phyloP scores from a whole-genome alignment of 2,329 filamentous ascomycete species.

The Ophiocordyceps robertsii region DNA sequence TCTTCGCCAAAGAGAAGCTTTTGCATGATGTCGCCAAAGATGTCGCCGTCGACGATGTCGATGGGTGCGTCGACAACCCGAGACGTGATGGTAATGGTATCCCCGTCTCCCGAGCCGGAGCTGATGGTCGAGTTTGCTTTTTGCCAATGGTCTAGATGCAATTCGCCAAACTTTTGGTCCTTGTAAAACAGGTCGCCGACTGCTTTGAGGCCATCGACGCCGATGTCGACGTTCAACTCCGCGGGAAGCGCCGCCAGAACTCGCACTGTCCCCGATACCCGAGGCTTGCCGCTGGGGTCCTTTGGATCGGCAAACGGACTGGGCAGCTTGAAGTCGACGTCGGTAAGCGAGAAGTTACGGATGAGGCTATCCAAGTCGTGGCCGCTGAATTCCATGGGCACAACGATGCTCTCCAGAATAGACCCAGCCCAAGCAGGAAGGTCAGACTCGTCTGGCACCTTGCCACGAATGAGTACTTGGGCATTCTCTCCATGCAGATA shows the following conservation, averaged over 20 bases:
- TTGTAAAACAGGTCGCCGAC: slow-evolving; percentile 72
- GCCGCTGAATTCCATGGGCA: slow-evolving; percentile 76
- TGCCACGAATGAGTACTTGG: slow-evolving; percentile 72
- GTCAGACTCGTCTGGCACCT: slow-evolving; percentile 47
- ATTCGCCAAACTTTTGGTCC: slow-evolving; percentile 61
- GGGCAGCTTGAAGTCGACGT: slow-evolving; percentile 79
- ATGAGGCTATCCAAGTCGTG: slow-evolving; percentile 71
- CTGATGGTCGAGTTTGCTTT: slow-evolving; percentile 65
- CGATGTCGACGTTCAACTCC: slow-evolving; percentile 75
- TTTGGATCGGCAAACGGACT: slow-evolving; percentile 65
- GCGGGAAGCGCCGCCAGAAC: slow-evolving; percentile 68
- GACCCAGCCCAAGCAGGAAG: slow-evolving; percentile 75
- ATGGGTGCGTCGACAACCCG: slow-evolving; percentile 67
- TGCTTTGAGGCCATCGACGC: slow-evolving; percentile 64
- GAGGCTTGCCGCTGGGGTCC: slow-evolving; percentile 59
- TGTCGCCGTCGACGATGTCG: slow-evolving; percentile 64
- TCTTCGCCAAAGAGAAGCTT: slow-evolving; percentile 62
- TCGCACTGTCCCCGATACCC: slow-evolving; percentile 70
- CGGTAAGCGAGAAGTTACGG: slow-evolving; percentile 71
- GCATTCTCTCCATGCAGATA: slow-evolving; percentile 73
- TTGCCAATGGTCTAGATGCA: slow-evolving; percentile 76
- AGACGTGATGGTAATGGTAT: slow-evolving; percentile 61
- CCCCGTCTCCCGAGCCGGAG: slow-evolving; percentile 36
- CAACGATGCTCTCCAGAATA: slow-evolving; percentile 65
- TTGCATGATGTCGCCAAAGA: slow-evolving; percentile 72